These are phyloP conservation scores for Neltuma alba DNA, from an alignment of 306 rosid species.

Conservation along the genomic window DNA sequence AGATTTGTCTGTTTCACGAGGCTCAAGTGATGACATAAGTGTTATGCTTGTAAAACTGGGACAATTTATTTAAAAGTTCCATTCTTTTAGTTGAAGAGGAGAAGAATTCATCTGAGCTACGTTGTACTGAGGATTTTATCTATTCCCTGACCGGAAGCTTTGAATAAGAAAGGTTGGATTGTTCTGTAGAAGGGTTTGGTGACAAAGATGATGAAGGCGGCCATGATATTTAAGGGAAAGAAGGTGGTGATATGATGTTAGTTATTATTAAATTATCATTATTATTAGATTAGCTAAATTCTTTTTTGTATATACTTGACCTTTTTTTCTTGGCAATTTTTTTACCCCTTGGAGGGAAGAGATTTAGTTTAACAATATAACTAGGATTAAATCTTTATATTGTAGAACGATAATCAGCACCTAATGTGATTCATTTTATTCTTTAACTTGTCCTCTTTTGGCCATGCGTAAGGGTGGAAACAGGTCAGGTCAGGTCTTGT, in stretches of 20 bases:
- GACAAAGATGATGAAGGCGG: background rate
- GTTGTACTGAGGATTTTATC: background rate
- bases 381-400: background rate
- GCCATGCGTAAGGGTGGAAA: no score
- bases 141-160: background rate
- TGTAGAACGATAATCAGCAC: constrained; percentile 35
- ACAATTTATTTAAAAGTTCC: constrained; percentile 44
- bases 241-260: background rate
- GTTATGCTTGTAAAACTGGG: constrained; percentile 74
- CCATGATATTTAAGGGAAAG: background rate
- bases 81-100: background rate
- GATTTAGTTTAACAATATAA: constrained; percentile 24
- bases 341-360: constrained; percentile 28
- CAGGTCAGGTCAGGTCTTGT: no score
- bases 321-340: constrained; percentile 12
- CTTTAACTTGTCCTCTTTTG: background rate
- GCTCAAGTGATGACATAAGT: constrained; percentile 84
- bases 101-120: constrained; percentile 7
- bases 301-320: constrained; percentile 51
- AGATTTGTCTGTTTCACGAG: constrained; percentile 72
- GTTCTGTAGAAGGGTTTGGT: background rate
- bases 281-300: constrained; percentile 42
- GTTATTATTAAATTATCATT: constrained; percentile 24
- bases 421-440: constrained; percentile 11
- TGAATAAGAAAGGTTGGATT: background rate